Conservation (phyloP, 129 eudicot species). For the Ambrosia artemisiifolia region DNA sequence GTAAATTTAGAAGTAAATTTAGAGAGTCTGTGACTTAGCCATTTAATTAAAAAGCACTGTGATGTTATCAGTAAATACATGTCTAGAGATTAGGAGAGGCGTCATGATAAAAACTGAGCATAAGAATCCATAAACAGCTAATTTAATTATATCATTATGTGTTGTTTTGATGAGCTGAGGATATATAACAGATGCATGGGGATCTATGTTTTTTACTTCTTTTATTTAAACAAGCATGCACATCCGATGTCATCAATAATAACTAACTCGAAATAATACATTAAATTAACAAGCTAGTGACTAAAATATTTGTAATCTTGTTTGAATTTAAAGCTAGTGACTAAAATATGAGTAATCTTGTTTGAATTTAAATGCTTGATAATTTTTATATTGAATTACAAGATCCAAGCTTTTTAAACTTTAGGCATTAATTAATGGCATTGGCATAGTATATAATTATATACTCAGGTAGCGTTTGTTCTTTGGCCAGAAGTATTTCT, state of each 20-base stretch:
- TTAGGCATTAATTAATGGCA: neutral
- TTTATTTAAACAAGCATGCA: constrained; percentile 14
- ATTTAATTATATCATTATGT: neutral
- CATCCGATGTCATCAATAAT: constrained; percentile 11
- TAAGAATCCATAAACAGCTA: neutral
- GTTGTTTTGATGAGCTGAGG: constrained; percentile 10
- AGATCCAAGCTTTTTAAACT: constrained; percentile 17
- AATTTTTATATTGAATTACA: constrained; percentile 5
- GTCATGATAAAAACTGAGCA: constrained; percentile 14
- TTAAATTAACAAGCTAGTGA: neutral
- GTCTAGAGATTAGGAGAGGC: constrained; percentile 10
- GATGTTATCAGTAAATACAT: no score
- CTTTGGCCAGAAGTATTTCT: no score
- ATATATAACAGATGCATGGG: constrained; percentile 22
- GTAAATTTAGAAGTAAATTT: no score
- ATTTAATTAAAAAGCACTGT: no score
- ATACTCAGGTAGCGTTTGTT: no score
- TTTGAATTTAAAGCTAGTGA: neutral
- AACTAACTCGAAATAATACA: constrained; percentile 17
- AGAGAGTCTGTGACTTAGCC: no score
- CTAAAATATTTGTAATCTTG: neutral
- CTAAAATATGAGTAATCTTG: neutral
- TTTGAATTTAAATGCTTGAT: neutral
- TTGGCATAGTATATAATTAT: neutral
- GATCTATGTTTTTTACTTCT: constrained; percentile 9